Conservation (phyloP, 2,329 filamentous ascomycete species). For the Colletotrichum sp. region DNA sequence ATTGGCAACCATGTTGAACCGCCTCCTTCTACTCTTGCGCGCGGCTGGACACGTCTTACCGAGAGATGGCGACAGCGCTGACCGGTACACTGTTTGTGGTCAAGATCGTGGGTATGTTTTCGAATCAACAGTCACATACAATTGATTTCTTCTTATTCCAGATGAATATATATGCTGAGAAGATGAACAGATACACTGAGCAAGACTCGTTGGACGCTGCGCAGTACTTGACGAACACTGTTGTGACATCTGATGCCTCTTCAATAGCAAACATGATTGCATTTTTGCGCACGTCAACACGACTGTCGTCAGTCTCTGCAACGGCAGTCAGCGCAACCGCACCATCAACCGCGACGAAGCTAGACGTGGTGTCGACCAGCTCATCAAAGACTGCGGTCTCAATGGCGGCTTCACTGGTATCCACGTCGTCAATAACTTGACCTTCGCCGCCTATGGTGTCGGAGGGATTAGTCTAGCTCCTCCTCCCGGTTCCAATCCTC, state of each 20-base stretch:
- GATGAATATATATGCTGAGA: too few relatives aligned
- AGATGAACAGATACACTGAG: background rate
- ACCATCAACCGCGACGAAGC: background rate
- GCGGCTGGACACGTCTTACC: too few relatives aligned
- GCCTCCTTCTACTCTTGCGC: too few relatives aligned
- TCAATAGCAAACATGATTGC: rapidly evolving
- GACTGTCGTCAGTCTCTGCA: background rate
- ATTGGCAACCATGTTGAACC: too few relatives aligned
- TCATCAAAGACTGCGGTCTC: background rate
- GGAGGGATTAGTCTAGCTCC: rapidly evolving
- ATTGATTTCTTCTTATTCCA: too few relatives aligned
- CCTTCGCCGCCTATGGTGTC: background rate
- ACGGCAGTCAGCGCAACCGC: background rate
- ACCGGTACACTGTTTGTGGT: too few relatives aligned
- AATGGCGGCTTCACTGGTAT: background rate
- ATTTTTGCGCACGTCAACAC: background rate
- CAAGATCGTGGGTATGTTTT: too few relatives aligned
- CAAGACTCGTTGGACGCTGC: background rate
- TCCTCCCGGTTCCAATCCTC: background rate
- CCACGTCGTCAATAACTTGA: background rate
- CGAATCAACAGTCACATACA: too few relatives aligned
- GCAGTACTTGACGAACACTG: background rate
- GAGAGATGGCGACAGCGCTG: too few relatives aligned
- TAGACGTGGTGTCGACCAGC: rapidly evolving
- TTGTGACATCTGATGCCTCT: background rate